Evolutionary conservation across 768 basidiomycete genomes (phyloP).

Genomic region (Lactarius hengduanensis): DNA sequence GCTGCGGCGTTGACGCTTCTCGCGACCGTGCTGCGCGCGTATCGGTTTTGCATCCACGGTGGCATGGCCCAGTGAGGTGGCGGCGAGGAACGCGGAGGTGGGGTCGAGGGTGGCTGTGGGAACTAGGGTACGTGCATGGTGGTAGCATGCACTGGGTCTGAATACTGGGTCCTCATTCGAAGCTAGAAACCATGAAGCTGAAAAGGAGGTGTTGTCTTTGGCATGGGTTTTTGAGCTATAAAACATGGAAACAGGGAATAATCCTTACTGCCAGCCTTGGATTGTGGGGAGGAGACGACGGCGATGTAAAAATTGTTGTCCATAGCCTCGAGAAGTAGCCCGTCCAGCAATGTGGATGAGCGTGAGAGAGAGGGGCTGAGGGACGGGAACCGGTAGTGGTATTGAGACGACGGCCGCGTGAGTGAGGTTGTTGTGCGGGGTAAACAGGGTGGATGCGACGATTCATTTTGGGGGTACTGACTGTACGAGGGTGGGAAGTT

Average conservation of each 20-base stretch:
- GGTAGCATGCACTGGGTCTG: conserved; percentile 71
- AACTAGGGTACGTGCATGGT: conserved; percentile 61
- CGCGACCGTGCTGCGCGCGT: conserved; percentile 63
- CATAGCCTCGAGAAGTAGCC: conserved; percentile 47
- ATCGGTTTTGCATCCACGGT: conserved; percentile 30
- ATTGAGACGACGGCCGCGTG: too few relatives aligned
- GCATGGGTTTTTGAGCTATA: not conserved
- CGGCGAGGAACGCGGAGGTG: conserved; percentile 36
- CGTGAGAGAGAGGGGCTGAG: conserved; percentile 35
- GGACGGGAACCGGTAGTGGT: conserved; percentile 27
- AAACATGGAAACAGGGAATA: conserved; percentile 10
- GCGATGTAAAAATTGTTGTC: conserved; percentile 38
- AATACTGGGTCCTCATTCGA: conserved; percentile 38
- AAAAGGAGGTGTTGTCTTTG: conserved; percentile 12
- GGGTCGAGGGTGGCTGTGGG: conserved; percentile 36
- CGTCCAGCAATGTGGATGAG: conserved; percentile 43
- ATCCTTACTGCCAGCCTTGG: conserved; percentile 40
- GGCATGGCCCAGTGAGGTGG: conserved; percentile 32
- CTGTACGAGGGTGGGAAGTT: too few relatives aligned
- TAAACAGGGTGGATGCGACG: too few relatives aligned
- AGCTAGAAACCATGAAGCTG: not conserved
- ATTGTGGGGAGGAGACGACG: conserved; percentile 43
- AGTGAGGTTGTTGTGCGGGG: too few relatives aligned
- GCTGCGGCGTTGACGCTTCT: conserved; percentile 69
- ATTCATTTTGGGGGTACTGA: too few relatives aligned